Conservation (phyloP, 495 filamentous ascomycete genomes). For the Neurospora sp. region DNA sequence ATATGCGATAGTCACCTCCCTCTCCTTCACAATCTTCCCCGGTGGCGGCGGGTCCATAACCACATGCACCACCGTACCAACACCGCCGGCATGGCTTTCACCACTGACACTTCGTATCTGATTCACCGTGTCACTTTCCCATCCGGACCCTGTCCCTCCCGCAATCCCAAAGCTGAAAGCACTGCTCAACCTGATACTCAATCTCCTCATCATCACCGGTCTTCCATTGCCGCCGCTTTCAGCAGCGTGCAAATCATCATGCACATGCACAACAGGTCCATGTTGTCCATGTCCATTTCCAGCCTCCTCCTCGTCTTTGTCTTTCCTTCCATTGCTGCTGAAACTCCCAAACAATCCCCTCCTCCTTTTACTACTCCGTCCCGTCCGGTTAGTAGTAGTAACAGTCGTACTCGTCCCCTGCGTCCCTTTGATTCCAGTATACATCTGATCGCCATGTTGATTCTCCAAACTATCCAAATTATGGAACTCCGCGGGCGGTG, state of each 20-base stretch:
- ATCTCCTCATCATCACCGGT: not conserved
- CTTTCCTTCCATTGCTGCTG: not conserved
- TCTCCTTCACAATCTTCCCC: not conserved
- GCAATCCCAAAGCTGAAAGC: not conserved
- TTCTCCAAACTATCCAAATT: not conserved
- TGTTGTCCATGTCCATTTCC: not conserved
- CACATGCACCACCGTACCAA: not conserved
- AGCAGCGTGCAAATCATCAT: not conserved
- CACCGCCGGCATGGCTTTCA: not conserved
- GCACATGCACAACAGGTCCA: not conserved
- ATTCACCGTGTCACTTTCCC: not conserved
- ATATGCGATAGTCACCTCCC: not conserved
- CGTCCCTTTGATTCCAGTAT: not conserved
- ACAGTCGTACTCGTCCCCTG: not conserved
- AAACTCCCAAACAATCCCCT: not conserved
- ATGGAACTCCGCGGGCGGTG: not conserved
- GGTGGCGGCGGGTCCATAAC: not conserved
- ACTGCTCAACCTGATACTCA: not conserved
- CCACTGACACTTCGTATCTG: not conserved
- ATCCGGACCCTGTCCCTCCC: not conserved
- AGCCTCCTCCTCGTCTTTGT: not conserved
- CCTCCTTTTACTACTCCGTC: not conserved
- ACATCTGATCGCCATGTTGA: not conserved
- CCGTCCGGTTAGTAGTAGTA: not conserved
- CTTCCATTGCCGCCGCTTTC: not conserved